Base-by-base conservation (phyloP, 164 flowering plant genomes). In the Cinnamomum chago region DNA sequence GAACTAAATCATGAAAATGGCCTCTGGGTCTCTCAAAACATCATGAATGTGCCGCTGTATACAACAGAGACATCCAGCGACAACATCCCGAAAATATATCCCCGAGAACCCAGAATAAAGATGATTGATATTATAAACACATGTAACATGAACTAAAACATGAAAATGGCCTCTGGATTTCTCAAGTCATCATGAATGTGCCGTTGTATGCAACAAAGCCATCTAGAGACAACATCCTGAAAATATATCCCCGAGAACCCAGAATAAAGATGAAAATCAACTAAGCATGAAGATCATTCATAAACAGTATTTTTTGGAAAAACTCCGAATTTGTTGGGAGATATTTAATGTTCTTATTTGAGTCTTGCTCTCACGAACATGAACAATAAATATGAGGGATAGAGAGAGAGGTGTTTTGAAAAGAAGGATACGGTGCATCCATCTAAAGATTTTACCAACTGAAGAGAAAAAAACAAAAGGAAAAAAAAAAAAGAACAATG, bases 121-220 rank as follows among this genome's bases (percentile, higher is more conserved):
- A 33, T 86, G 89, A 90, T 65, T 51, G 68, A 67, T 58, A 5
- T 64, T 20, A 64, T 10, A 22, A 64, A 64, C 24, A 58, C 5
- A 58, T 58, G 62, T 14, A 15, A 55, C 7, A 20, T 55, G 18
- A 15, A 55, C n/a, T 17, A 55, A 55, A 55, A 17, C 4, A 14
- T 3, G 60, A 55, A 55, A 55, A 55, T 55, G 60, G 67, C 14
- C 17, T 14, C 50, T 67, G 22, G 13, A 15, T 28, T 23, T 6
- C 70, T 67, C 70, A 67, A 67, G 17, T 9, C 70, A 67, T 67
- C 50, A 33, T 4, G 50, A 33, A 67, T 18, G 10, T 64, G 47
- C 47, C 23, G 33, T 15, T 12, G 5, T 13, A 15, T 11, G 24
- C 28, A 23, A 25, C 25, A 23, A 14, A 22, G 67, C 2, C 67